Base-by-base conservation (phyloP, 108 stramenopile species). In the Epipyxis sp. region DNA sequence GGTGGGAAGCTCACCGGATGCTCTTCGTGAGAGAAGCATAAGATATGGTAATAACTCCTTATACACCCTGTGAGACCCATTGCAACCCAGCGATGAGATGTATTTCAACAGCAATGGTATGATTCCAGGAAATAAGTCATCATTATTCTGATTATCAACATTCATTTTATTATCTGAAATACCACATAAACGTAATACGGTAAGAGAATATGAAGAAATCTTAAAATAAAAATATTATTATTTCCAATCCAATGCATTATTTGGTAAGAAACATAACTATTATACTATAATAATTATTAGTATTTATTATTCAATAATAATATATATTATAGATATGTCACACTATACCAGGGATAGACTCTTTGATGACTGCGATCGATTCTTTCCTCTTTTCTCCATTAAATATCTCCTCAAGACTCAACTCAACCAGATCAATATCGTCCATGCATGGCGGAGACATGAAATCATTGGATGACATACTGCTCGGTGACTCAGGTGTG, bases 341-440 rank as follows among this genome's bases (percentile, higher is more conserved):
- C n/a, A n/a, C n/a, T n/a, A n/a, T n/a, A n/a, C n/a, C n/a, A n/a
- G n/a, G n/a, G n/a, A n/a, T n/a, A n/a, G n/a, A n/a, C n/a, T n/a
- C n/a, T n/a, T n/a, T n/a, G n/a, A n/a, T n/a, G n/a, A n/a, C n/a
- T n/a, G n/a, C n/a, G n/a, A n/a, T n/a, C 25, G 54, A 25, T 25
- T 57, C 20, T 16, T 25, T 57, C 54, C 20, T 16, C 54, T 57
- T 57, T 25, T 57, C 54, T 0, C 98, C 96, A 40, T 86, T 89
- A 90, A 99, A 90, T 76, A 99, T 99, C 80, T 97, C 94, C 1
- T 81, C 88, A 89, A 97, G 92, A 27, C 90, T 94, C 95, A 97
- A 94, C 87, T 96, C 96, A 78, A 92, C 95, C 59, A 86, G 94
- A 0, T 89, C 86, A 67, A 94, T 93, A 62, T 92, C 93, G 80